These are phyloP conservation scores for Termitomyces titanicus DNA, from an alignment of 768 basidiomycete genomes.

Conservation along the genomic window DNA sequence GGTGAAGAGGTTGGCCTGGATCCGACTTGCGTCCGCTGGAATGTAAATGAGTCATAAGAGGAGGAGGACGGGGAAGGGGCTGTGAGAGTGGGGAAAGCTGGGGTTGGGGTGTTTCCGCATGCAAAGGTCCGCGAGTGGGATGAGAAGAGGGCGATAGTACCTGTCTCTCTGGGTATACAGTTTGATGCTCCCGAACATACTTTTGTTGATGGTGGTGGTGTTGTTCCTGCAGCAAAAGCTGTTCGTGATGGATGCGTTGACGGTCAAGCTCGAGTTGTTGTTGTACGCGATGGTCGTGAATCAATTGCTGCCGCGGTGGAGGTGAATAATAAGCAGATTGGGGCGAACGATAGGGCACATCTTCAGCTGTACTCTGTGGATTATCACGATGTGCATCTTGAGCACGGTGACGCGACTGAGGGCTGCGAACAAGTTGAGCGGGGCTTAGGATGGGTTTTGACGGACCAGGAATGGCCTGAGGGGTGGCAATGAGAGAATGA, in stretches of 20 bases:
- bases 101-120: constrained; percentile 12
- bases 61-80: constrained; percentile 4
- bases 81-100: constrained; percentile 7
- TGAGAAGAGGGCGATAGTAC: constrained; percentile 7
- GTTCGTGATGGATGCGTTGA: constrained; percentile 23
- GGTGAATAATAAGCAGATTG: constrained; percentile 11
- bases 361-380: constrained; percentile 8
- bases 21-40: constrained; percentile 14
- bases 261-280: constrained; percentile 21
- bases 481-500: background rate
- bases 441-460: constrained; percentile 10
- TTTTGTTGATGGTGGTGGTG: constrained; percentile 18
- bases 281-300: constrained; percentile 19
- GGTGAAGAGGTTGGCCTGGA: constrained; percentile 13
- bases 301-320: constrained; percentile 1
- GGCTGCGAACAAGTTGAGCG: constrained; percentile 9
- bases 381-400: constrained; percentile 12
- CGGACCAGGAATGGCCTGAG: constrained; percentile 6
- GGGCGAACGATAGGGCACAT: constrained; percentile 11
- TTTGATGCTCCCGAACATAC: constrained; percentile 21
- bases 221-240: constrained; percentile 20
- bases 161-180: constrained; percentile 7
- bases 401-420: constrained; percentile 7
- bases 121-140: constrained; percentile 8
- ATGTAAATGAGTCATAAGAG: constrained; percentile 1